phyloP scores from a whole-genome alignment of 176 grass and related monocot genomes.

The Musa schizocarpa region DNA sequence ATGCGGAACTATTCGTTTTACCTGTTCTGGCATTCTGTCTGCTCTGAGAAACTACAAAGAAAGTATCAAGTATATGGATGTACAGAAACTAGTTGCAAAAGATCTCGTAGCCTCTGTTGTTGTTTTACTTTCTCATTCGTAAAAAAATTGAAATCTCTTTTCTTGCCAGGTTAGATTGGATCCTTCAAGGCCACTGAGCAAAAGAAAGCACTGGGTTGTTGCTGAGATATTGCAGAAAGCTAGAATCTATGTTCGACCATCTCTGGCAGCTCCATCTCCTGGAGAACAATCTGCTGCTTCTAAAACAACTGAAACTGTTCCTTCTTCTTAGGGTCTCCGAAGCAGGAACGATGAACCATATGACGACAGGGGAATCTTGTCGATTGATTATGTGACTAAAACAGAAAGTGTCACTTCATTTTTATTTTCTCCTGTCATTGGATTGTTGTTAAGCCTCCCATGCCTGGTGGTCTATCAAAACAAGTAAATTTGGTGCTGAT shows the following conservation, averaged over 20 bases:
- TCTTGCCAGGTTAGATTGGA: conserved; percentile 64
- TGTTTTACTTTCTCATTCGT: not conserved
- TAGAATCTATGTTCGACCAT: conserved; percentile 56
- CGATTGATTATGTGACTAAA: too few species aligned
- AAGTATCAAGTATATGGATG: not conserved
- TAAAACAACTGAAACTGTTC: conserved; percentile 12
- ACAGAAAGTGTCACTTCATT: not conserved
- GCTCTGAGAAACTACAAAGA: not conserved
- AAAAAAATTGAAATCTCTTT: conserved; percentile 6
- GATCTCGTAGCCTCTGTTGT: not conserved
- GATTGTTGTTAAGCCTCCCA: too few species aligned
- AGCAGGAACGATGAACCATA: not conserved
- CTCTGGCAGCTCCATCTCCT: conserved; percentile 24
- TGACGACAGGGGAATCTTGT: not conserved
- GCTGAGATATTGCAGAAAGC: conserved; percentile 79
- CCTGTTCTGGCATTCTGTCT: too few species aligned
- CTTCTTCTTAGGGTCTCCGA: conserved; percentile 12
- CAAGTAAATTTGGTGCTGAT: too few species aligned
- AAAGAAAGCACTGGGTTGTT: conserved; percentile 60
- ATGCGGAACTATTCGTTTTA: too few species aligned
- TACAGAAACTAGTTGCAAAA: not conserved
- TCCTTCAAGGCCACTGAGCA: conserved; percentile 83
- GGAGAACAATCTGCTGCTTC: not conserved
- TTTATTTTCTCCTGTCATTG: not conserved
- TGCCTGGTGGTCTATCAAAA: too few species aligned